Evolutionary conservation across 257 asterid genomes (phyloP), one percentile per base, ranked within the genome.

Genomic region (Gentiana straminea): DNA sequence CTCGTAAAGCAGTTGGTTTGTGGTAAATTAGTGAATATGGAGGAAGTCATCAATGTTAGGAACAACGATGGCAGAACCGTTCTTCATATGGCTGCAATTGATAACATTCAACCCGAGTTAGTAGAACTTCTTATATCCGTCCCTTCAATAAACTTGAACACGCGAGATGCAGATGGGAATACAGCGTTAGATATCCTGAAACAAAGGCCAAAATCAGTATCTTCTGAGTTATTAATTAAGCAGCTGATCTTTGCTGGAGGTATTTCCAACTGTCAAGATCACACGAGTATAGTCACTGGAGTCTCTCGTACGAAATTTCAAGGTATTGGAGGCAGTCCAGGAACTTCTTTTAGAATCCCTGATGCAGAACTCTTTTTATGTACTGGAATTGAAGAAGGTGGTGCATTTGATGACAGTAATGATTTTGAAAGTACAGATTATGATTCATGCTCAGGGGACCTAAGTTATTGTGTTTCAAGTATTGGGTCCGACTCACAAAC

Each of bases 191-290:
- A 85, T 74, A 75, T 87, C 48, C 86, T 91, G 73, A 81, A 76
- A 69, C 82, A 67, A 33, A 69, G 70, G 4, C 90, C 98, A 0
- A 70, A 59, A 34, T 69, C 95, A 8, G 79, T 87, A 13, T 84
- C 86, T 0, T 79, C 95, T 0, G 89, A 84, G 77, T 78, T 78
- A 49, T 62, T 91, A 60, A 87, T 91, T 64, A 91, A 73, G 44
- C 83, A 75, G 68, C 58, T 91, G 66, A 77, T 88, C 12, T 73
- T 82, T 8, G 88, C 95, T 4, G 95, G 95, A 10, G 97, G 98
- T 36, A 77, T 83, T 57, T 76, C 75, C 35, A 68, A 73, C 50
- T 67, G 78, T 51, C 59, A 64, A 60, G 85, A 79, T 52, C 65
- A 32, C 24, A 65, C 5, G 32, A 52, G 83, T 7, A 74, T 83